A percentile compares a stretch with the other conserved stretches of the same genome.
phyloP scores from a whole-genome alignment of 1,139 yeast genomes.

The Blastobotrys apis region DNA sequence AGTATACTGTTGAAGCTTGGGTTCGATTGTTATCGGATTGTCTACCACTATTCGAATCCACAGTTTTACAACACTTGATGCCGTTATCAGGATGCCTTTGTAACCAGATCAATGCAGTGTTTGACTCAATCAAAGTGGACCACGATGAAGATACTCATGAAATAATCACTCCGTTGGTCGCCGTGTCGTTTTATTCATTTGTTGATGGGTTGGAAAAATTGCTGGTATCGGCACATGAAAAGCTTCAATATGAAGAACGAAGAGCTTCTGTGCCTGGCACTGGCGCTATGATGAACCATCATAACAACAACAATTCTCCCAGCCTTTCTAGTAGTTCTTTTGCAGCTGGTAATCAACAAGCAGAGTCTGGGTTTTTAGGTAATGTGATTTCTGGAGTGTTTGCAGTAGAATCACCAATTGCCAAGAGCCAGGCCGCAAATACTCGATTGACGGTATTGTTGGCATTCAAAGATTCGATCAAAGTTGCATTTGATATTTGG shows the following conservation, averaged over 20 bases:
- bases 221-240: constrained; percentile 52
- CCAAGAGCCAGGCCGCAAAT: constrained; percentile 48
- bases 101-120: constrained; percentile 42
- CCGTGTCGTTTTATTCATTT: constrained; percentile 21
- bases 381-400: constrained; percentile 84
- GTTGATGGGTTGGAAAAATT: constrained; percentile 65
- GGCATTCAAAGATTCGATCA: constrained; percentile 60
- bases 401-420: constrained; percentile 66
- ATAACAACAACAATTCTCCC: neutral
- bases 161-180: constrained; percentile 1
- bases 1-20: constrained; percentile 48
- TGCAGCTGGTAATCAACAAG: neutral
- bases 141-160: constrained; percentile 13
- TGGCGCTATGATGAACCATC: neutral
- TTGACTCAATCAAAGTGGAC: constrained; percentile 29
- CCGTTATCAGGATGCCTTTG: constrained; percentile 50
- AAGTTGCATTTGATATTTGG: constrained; percentile 63
- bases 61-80: constrained; percentile 49
- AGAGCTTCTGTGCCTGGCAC: constrained; percentile 7
- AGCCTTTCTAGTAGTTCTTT: neutral
- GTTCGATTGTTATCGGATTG: constrained; percentile 43
- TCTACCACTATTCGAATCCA: constrained; percentile 46
- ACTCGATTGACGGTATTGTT: constrained; percentile 52
- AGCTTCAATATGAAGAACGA: constrained; percentile 42
- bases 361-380: constrained; percentile 48